Evolutionary conservation across 1,284 basidiomycete species (phyloP), one percentile per base, ranked within the genome.

Genomic region (Flammula alnicola): DNA sequence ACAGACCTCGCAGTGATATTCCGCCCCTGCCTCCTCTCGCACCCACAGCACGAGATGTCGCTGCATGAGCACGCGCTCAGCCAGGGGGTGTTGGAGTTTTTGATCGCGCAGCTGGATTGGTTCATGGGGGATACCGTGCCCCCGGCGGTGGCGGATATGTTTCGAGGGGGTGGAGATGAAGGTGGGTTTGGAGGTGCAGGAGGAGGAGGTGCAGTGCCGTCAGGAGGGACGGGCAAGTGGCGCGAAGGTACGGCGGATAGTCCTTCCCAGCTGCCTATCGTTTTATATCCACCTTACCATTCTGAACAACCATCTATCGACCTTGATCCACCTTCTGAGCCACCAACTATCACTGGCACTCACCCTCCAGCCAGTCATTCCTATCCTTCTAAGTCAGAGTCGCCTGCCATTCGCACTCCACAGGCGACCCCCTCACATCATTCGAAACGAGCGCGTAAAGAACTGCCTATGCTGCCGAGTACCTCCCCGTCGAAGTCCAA

Each of bases 1-100:
- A 5, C 63, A 95, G 93, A 97, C 69, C 83, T 98, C 16, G 95
- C 95, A 6, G 89, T 95, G 38, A 94, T 97, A 54, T 98, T 98
- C 72, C 89, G 93, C 52, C 95, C 95, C 0, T 93, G 93, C 5
- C 75, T 97, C 17, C 87, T 99, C 51, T 91, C 91, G 11, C 93
- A 95, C 64, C 94, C 91, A 0, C 72, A 80, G 17, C 93, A 97
- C 65, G 89, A 91, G 60, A 81, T 93, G 72, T 80, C 79, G 8
- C 93, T 89, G 1, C 71, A 78, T 36, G 94, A 97, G 64, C 93
- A 96, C 69, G 82, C 84, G 20, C 77, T 93, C 5, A 94, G 90
- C 49, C 95, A 98, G 66, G 79, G 83, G 52, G 95, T 98, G 35
- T 79, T 99, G 47, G 93, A 98, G 65, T 98, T 98, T 68, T 76